Conservation (phyloP, 805 yeast genomes). For the Wickerhamomyces subpelliculosus region DNA sequence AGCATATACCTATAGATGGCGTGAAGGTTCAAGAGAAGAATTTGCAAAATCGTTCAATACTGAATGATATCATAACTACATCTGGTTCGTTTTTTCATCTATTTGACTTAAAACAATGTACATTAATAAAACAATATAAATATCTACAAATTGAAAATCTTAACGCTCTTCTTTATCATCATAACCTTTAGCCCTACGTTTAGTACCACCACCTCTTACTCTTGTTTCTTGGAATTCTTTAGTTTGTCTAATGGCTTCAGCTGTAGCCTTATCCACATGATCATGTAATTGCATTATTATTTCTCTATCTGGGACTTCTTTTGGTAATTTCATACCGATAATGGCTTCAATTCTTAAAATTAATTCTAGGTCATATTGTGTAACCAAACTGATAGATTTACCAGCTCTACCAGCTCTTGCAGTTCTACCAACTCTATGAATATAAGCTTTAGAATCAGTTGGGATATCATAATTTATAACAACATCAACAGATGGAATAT, state of each 20-base stretch:
- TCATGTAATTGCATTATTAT: conserved; percentile 73
- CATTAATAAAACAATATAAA: no score
- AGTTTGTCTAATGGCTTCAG: conserved; percentile 65
- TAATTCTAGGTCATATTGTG: conserved; percentile 91
- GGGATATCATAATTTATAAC: conserved; percentile 78
- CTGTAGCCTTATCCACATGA: conserved; percentile 85
- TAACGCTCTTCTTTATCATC: conserved; percentile 6
- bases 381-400: conserved; percentile 77
- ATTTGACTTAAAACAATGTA: no score
- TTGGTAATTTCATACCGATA: conserved; percentile 74
- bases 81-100: no score
- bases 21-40: not conserved
- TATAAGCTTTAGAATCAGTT: conserved; percentile 76
- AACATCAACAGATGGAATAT: conserved; percentile 73
- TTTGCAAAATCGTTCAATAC: no score
- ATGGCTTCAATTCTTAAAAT: conserved; percentile 86
- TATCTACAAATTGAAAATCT: not conserved
- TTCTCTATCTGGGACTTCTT: conserved; percentile 71
- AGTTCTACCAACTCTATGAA: conserved; percentile 90
- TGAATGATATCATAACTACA: no score
- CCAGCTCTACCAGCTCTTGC: conserved; percentile 93
- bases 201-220: conserved; percentile 3
- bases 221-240: conserved; percentile 23
- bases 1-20: not conserved
- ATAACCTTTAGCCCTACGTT: conserved; percentile 3